Evolutionary conservation across 768 basidiomycete species (phyloP).

Genomic region (Lentinula sp.): DNA sequence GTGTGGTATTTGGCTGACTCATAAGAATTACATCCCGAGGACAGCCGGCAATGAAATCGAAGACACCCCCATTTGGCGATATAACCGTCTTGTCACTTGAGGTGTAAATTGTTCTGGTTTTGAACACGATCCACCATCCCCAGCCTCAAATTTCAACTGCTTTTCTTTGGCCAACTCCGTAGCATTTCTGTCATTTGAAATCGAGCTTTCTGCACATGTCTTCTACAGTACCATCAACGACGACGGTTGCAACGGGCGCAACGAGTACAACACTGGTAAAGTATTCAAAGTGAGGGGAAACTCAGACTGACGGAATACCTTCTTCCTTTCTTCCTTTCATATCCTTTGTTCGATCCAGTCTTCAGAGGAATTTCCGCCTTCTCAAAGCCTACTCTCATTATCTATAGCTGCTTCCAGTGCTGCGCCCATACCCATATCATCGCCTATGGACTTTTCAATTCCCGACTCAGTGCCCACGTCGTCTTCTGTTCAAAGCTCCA

Average conservation of each 20-base stretch:
- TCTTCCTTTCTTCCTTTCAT: neutral
- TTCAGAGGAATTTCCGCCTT: neutral
- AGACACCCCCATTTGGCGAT: neutral
- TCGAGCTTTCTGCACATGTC: neutral
- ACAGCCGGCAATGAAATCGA: neutral
- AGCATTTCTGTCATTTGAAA: neutral
- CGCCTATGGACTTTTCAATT: neutral
- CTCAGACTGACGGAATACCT: neutral
- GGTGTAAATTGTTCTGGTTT: neutral
- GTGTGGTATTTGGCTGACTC: neutral
- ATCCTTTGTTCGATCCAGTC: neutral
- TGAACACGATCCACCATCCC: neutral
- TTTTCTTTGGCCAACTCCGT: neutral
- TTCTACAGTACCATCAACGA: neutral
- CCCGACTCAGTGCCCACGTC: conserved; percentile 1
- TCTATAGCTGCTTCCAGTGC: conserved; percentile 56
- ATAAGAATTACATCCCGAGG: neutral
- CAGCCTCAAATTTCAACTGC: neutral
- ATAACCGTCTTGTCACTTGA: neutral
- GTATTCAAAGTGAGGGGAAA: neutral
- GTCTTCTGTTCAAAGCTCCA: neutral
- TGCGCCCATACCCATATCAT: conserved; percentile 34
- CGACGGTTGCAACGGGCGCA: neutral
- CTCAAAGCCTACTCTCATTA: conserved; percentile 56
- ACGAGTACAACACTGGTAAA: neutral